These are phyloP conservation scores for Nitzschia inconspicua DNA, from an alignment of 108 stramenopile species.

Conservation along the genomic window DNA sequence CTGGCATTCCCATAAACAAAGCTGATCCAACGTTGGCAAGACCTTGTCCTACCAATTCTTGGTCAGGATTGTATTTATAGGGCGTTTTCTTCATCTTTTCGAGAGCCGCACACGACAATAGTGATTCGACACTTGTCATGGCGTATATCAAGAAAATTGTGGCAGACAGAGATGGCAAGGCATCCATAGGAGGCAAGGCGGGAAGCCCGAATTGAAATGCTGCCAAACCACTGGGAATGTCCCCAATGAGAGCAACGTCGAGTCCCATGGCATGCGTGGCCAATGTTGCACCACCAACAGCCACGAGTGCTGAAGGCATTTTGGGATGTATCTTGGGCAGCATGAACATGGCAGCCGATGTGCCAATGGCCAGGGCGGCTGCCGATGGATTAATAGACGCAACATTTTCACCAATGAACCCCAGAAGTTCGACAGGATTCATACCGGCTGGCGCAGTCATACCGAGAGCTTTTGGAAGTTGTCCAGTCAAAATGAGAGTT, in stretches of 20 bases:
- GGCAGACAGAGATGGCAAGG: slow-evolving; percentile 14
- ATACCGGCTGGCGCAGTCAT: slow-evolving; percentile 20
- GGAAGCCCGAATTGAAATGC: slow-evolving; percentile 28
- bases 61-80: slow-evolving; percentile 33
- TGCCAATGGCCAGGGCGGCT: slow-evolving; percentile 23
- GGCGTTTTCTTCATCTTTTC: slow-evolving; percentile 43
- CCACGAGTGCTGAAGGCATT: slow-evolving; percentile 28
- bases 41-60: slow-evolving; percentile 40
- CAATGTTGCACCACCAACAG: slow-evolving; percentile 26
- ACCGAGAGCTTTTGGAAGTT: slow-evolving; percentile 30
- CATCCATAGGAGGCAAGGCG: slow-evolving; percentile 10
- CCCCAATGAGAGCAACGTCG: slow-evolving; percentile 21
- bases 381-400: slow-evolving; percentile 12
- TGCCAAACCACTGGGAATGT: slow-evolving; percentile 21
- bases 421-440: slow-evolving; percentile 17
- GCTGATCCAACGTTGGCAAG: slow-evolving; percentile 32
- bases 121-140: slow-evolving; percentile 37
- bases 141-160: slow-evolving; percentile 34
- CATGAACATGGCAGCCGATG: slow-evolving; percentile 23
- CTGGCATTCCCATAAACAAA: slow-evolving; percentile 37
- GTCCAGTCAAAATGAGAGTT: slow-evolving; percentile 23
- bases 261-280: slow-evolving; percentile 27
- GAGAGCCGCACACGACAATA: slow-evolving; percentile 29
- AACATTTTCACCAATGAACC: slow-evolving; percentile 21
- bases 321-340: slow-evolving; percentile 29